Conservation (phyloP, 2,329 filamentous ascomycete species). For the Colletotrichum sp. region DNA sequence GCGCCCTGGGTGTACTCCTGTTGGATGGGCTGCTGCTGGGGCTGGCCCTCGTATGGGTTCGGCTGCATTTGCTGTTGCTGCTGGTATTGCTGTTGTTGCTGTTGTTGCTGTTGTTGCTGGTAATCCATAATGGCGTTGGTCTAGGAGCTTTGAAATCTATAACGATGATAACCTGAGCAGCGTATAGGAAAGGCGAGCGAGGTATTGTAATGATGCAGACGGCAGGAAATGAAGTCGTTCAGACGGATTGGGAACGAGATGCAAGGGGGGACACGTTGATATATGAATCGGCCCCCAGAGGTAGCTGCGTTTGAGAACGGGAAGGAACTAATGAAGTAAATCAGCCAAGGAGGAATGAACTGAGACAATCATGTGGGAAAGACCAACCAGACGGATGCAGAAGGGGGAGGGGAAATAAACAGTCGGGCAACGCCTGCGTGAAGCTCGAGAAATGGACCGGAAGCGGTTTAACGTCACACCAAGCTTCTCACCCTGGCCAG, state of each 20-base stretch:
- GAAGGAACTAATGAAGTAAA: neutral
- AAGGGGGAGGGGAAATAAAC: neutral
- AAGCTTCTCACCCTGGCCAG: neutral
- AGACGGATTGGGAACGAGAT: neutral
- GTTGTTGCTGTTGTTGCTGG: neutral
- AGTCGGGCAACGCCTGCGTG: neutral
- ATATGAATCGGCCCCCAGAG: neutral
- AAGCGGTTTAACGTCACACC: constrained; percentile 7
- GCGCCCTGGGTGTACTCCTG: constrained; percentile 17
- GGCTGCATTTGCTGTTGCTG: constrained; percentile 7
- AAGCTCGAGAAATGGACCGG: neutral
- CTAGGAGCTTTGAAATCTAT: neutral
- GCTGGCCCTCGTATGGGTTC: neutral
- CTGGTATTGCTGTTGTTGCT: neutral
- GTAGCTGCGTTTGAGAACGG: neutral
- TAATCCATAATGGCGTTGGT: constrained; percentile 1
- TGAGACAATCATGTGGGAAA: neutral
- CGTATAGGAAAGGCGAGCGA: neutral
- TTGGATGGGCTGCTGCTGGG: constrained; percentile 16
- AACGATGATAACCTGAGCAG: neutral
- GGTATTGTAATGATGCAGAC: neutral
- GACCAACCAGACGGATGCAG: neutral
- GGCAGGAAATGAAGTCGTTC: neutral
- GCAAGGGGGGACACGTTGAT: neutral
- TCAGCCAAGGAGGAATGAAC: neutral